Percentiles rank a stretch among this genome's conserved stretches.
phyloP scores from a whole-genome alignment of 2,329 filamentous ascomycete species.

The Trichoderma afroharzianum region DNA sequence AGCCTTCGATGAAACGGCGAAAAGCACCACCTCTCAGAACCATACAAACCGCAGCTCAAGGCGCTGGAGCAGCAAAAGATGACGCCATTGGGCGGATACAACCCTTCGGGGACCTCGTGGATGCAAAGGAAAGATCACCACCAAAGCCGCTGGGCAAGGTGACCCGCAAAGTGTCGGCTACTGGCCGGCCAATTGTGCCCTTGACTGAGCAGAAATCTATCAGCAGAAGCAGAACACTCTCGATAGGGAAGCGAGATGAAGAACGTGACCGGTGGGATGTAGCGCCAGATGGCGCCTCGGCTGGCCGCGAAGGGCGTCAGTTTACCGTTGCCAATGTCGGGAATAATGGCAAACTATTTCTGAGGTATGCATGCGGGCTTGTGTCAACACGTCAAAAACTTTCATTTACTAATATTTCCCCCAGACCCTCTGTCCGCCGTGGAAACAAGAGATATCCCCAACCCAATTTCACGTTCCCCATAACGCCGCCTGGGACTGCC shows the following conservation, averaged over 20 bases:
- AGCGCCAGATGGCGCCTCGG: constrained; percentile 58
- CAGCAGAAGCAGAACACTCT: constrained; percentile 36
- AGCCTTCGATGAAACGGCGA: constrained; percentile 14
- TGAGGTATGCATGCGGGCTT: constrained; percentile 56
- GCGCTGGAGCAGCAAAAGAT: background rate
- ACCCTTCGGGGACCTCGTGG: background rate
- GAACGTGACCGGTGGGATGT: constrained; percentile 56
- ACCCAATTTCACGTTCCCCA: constrained; percentile 57
- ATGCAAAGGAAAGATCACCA: constrained; percentile 17
- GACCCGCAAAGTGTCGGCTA: constrained; percentile 21
- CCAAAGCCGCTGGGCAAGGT: constrained; percentile 15
- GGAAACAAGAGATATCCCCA: constrained; percentile 60
- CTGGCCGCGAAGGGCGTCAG: constrained; percentile 63
- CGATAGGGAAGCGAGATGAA: constrained; percentile 46
- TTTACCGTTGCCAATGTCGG: constrained; percentile 80
- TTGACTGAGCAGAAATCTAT: constrained; percentile 45
- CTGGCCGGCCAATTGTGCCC: constrained; percentile 41
- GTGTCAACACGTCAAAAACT: background rate
- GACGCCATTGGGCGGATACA: constrained; percentile 8
- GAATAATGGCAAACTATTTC: constrained; percentile 77
- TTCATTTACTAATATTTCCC: background rate
- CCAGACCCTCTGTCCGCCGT: constrained; percentile 59
- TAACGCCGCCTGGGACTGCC: constrained; percentile 58
- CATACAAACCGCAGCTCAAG: background rate
- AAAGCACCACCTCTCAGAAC: constrained; percentile 2